A percentile compares a stretch with the other conserved stretches of the same genome.
phyloP scores from a whole-genome alignment of 2,329 filamentous ascomycete genomes.

The Thermomyces lanuginosus region DNA sequence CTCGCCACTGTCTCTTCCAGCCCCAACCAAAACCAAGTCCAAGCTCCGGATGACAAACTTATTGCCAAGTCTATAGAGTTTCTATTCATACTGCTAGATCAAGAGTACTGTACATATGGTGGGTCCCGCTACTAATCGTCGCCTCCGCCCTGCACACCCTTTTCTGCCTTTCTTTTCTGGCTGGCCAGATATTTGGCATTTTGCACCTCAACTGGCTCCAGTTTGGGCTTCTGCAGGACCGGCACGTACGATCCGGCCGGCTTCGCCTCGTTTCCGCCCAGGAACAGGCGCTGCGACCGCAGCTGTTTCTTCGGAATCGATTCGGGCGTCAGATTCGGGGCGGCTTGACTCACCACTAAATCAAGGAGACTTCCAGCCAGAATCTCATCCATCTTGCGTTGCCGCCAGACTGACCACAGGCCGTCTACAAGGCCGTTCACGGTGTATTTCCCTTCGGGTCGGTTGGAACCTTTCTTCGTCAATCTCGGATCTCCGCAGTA shows the following conservation, averaged over 20 bases:
- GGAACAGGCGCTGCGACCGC: slow-evolving; percentile 38
- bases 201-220: slow-evolving; percentile 44
- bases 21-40: slow-evolving; percentile 29
- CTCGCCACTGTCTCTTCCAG: slow-evolving; percentile 67
- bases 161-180: slow-evolving; percentile 30
- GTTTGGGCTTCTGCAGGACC: slow-evolving; percentile 38
- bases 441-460: slow-evolving; percentile 45
- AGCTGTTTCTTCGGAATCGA: slow-evolving; percentile 13
- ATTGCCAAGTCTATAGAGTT: neutral
- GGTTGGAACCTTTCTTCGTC: slow-evolving; percentile 23
- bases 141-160: slow-evolving; percentile 13
- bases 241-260: slow-evolving; percentile 43
- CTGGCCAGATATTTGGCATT: slow-evolving; percentile 43
- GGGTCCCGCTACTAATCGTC: slow-evolving; percentile 3
- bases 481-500: slow-evolving; percentile 53
- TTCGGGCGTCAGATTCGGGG: slow-evolving; percentile 16
- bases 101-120: neutral
- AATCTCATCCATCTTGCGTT: slow-evolving; percentile 77
- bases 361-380: slow-evolving; percentile 60
- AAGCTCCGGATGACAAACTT: neutral
- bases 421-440: slow-evolving; percentile 51
- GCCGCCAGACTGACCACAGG: slow-evolving; percentile 70
- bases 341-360: slow-evolving; percentile 33
- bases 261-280: slow-evolving; percentile 39
- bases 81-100: neutral